phyloP scores from a whole-genome alignment of 1,284 basidiomycete species.

The Uromyces viciae-fabae region DNA sequence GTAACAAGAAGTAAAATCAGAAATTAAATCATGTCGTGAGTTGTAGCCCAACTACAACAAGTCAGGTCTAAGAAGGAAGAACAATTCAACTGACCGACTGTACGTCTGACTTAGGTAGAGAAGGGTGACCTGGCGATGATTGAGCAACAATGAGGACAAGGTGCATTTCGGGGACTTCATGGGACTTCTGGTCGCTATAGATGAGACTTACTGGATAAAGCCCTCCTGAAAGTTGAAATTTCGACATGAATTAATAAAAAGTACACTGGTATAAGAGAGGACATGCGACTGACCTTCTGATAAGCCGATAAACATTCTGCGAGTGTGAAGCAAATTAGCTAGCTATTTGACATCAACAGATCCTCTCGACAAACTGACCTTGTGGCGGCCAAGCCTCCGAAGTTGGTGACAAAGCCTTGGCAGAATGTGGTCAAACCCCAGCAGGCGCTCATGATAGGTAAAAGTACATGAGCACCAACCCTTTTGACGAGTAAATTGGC shows the following conservation, averaged over 20 bases:
- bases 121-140: not conserved
- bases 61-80: not conserved
- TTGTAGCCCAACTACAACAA: too few relatives aligned
- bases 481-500: constrained; percentile 5
- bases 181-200: not conserved
- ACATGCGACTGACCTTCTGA: constrained; percentile 13
- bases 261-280: not conserved
- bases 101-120: not conserved
- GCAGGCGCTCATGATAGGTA: not conserved
- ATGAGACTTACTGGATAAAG: not conserved
- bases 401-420: constrained; percentile 14
- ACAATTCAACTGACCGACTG: not conserved
- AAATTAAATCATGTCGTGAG: not conserved
- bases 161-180: not conserved
- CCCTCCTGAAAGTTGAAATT: not conserved
- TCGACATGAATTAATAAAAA: not conserved
- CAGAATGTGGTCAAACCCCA: constrained; percentile 20
- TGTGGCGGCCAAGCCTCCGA: not conserved
- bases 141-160: not conserved
- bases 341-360: not conserved
- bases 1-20: not conserved
- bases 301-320: constrained; percentile 17
- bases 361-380: not conserved
- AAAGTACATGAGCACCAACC: constrained; percentile 3
- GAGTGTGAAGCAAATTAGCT: not conserved